A percentile compares a stretch with the other conserved stretches of the same genome.
Conservation (phyloP, 148 eudicot genomes). For the Persicaria tinctoria region DNA sequence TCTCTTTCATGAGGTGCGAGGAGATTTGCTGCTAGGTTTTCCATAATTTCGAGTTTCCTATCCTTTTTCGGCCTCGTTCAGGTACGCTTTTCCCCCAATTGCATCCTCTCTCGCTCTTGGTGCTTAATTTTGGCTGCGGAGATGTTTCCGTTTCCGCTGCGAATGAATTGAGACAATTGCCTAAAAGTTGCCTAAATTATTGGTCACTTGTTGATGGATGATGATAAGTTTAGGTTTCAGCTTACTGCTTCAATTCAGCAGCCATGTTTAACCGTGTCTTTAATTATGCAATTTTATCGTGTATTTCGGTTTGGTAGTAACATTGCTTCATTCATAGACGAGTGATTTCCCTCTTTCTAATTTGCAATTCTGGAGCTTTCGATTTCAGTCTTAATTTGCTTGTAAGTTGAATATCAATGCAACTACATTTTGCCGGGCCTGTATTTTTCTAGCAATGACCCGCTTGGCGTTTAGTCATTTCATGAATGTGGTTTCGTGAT, state of each 20-base stretch:
- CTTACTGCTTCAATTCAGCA: background rate
- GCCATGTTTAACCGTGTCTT: background rate
- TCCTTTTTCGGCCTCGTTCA: background rate
- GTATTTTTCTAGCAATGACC: background rate
- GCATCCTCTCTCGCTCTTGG: background rate
- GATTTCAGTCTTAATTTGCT: background rate
- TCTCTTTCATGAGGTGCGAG: background rate
- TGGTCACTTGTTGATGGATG: background rate
- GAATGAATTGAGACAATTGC: conserved; percentile 1
- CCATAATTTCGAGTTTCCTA: background rate
- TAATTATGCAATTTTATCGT: background rate
- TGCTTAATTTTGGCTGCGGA: background rate
- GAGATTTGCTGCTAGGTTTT: background rate
- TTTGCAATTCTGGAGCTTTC: background rate
- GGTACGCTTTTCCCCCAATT: background rate
- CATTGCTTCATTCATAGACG: background rate
- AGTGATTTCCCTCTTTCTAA: background rate
- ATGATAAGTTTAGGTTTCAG: background rate
- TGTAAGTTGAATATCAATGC: background rate
- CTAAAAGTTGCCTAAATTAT: background rate
- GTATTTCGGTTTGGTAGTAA: background rate
- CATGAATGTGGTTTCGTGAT: no score
- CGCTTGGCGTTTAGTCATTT: background rate
- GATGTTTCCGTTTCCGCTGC: background rate
- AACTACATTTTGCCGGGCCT: background rate